These are phyloP conservation scores for Pseudocercospora eumusae DNA, from an alignment of 2,329 filamentous ascomycete species.

Conservation along the genomic window DNA sequence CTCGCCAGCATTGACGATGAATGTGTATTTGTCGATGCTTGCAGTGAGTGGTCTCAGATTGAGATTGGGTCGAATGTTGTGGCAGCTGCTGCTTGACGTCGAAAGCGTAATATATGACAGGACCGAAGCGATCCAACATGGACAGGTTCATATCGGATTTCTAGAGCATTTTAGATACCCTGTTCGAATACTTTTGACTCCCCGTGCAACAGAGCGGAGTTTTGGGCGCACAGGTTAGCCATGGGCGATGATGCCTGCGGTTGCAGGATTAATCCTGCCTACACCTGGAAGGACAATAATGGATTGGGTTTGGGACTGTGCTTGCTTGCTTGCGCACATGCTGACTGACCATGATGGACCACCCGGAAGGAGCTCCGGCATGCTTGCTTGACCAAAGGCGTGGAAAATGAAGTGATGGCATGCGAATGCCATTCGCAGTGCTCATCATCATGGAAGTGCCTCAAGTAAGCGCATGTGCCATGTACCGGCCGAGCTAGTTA, in stretches of 20 bases:
- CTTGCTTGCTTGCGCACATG: neutral
- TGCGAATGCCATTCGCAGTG: neutral
- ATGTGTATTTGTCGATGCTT: neutral
- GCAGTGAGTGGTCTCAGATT: neutral
- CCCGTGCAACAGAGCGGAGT: too few relatives aligned
- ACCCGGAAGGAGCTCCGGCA: neutral
- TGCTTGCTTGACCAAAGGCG: neutral
- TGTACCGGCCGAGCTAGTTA: neutral
- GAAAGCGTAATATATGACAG: too few relatives aligned
- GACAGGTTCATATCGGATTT: neutral
- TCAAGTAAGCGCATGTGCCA: neutral
- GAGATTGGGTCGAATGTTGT: neutral
- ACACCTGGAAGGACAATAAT: too few relatives aligned
- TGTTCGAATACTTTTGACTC: neutral
- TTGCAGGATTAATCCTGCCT: too few relatives aligned
- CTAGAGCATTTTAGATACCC: neutral
- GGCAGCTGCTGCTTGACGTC: neutral
- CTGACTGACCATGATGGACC: neutral
- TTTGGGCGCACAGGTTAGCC: too few relatives aligned
- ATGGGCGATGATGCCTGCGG: too few relatives aligned
- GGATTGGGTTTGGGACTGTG: neutral
- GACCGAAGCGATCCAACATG: neutral
- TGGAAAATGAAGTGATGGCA: neutral
- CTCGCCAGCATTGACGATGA: neutral
- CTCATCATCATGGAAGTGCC: neutral